A percentile compares a stretch with the other conserved stretches of the same genome.
These are phyloP conservation scores for Alternaria panax DNA, from an alignment of 2,329 filamentous ascomycete genomes.

Conservation along the genomic window DNA sequence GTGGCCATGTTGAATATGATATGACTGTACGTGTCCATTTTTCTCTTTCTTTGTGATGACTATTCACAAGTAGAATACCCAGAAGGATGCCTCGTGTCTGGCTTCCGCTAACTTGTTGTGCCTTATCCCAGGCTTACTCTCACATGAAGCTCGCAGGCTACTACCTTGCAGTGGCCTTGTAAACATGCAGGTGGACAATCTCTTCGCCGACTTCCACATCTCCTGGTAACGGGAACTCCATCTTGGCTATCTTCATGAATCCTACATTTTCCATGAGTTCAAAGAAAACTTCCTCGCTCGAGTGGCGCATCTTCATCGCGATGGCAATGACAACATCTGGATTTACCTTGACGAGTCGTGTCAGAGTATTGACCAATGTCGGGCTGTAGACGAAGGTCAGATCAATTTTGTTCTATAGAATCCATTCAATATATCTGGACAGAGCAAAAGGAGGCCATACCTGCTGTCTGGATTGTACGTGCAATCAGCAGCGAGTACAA, in stretches of 20 bases:
- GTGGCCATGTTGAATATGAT: background rate
- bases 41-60: background rate
- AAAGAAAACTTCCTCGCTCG: conserved; percentile 72
- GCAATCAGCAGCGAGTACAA: conserved; percentile 73
- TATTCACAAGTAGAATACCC: background rate
- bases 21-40: background rate
- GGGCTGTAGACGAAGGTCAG: conserved; percentile 52
- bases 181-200: conserved; percentile 31
- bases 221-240: conserved; percentile 35
- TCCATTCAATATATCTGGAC: background rate
- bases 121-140: background rate
- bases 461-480: conserved; percentile 74
- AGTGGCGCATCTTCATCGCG: conserved; percentile 72
- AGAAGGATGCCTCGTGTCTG: background rate
- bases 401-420: background rate
- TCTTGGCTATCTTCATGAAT: conserved; percentile 29
- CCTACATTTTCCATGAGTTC: conserved; percentile 55
- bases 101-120: background rate
- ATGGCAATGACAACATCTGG: conserved; percentile 63
- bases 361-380: conserved; percentile 66
- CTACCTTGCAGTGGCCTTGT: background rate
- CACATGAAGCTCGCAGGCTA: background rate
- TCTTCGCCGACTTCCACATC: conserved; percentile 39
- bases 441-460: conserved; percentile 19
- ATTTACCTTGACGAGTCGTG: conserved; percentile 56